A percentile compares a stretch with the other conserved stretches of the same genome.
These are phyloP conservation scores for Pseudogymnoascus sp. DNA, from an alignment of 2,329 filamentous ascomycete species.

Conservation along the genomic window DNA sequence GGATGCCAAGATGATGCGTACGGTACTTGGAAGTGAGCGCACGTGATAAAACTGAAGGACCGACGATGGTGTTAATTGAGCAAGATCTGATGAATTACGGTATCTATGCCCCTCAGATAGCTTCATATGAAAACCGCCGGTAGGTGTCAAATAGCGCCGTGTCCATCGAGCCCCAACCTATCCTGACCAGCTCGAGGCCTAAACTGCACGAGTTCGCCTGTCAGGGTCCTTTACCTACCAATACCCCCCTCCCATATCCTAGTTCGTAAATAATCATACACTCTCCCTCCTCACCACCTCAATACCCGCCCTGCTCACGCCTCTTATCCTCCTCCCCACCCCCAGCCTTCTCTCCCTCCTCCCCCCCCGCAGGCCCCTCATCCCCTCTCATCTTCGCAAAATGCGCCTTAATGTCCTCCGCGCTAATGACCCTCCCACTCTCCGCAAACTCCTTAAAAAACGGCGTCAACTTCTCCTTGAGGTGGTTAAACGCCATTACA, in stretches of 20 bases:
- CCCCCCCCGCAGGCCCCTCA: conserved; percentile 43
- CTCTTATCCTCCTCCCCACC: conserved; percentile 30
- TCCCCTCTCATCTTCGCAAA: conserved; percentile 93
- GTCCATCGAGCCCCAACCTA: neutral
- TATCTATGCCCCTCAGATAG: neutral
- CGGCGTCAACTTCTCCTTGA: conserved; percentile 91
- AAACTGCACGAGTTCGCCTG: neutral
- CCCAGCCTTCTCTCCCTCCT: conserved; percentile 20
- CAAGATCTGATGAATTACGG: neutral
- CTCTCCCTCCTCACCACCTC: neutral
- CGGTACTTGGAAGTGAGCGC: neutral
- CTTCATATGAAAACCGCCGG: neutral
- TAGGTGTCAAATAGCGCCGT: neutral
- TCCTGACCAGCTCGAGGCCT: neutral
- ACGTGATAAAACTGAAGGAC: neutral
- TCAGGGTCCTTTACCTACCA: neutral
- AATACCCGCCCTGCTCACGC: conserved; percentile 40
- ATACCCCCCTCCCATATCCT: neutral
- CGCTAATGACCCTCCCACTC: conserved; percentile 77
- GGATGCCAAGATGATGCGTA: neutral
- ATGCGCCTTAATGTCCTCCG: conserved; percentile 93
- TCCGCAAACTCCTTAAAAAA: conserved; percentile 94
- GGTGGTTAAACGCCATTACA: conserved; percentile 95
- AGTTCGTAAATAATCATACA: conserved; percentile 6
- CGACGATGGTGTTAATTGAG: neutral